These are phyloP conservation scores for Fusarium foetens DNA, from an alignment of 2,329 filamentous ascomycete species.

Conservation along the genomic window DNA sequence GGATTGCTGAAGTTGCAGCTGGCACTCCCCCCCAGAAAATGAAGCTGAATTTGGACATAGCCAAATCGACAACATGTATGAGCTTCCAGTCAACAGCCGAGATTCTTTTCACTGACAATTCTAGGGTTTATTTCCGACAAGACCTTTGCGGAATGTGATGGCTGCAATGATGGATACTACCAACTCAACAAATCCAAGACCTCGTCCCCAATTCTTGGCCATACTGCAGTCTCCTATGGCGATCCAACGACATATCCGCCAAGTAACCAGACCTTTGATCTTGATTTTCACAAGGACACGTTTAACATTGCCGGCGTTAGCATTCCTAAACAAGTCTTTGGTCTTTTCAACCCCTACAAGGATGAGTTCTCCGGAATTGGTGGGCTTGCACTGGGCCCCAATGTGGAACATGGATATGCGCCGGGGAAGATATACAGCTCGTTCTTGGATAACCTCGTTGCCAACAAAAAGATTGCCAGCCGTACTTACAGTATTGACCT, in stretches of 20 bases:
- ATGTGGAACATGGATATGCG: fast-evolving
- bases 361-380: background rate
- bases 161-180: background rate
- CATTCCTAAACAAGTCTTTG: background rate
- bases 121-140: background rate
- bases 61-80: background rate
- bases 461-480: background rate
- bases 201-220: fast-evolving
- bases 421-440: background rate
- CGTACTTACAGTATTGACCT: background rate
- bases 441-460: background rate
- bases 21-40: background rate
- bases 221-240: fast-evolving
- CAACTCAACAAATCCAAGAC: background rate
- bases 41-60: background rate
- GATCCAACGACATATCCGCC: background rate
- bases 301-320: fast-evolving
- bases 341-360: background rate
- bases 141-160: background rate
- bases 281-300: fast-evolving
- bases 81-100: fast-evolving
- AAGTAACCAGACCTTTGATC: fast-evolving
- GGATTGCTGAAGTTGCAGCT: background rate
- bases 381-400: background rate
- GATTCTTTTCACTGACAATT: fast-evolving